phyloP scores from a whole-genome alignment of 1,284 basidiomycete species.

The Hymenochaete sp. region DNA sequence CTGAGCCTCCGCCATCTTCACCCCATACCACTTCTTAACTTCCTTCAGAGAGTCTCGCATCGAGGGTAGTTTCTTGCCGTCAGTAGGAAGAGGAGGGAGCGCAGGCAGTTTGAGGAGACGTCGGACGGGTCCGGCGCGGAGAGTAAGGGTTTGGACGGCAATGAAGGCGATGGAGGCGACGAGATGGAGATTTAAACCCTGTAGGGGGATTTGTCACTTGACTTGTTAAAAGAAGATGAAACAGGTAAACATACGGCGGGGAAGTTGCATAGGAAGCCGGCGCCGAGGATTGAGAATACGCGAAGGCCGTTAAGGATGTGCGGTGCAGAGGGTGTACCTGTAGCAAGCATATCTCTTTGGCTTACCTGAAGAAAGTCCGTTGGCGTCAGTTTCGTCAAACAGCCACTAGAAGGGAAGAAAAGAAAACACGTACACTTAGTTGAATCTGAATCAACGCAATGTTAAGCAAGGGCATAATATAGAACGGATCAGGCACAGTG shows the following conservation, averaged over 20 bases:
- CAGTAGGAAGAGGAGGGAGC: constrained; percentile 24
- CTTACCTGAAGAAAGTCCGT: constrained; percentile 47
- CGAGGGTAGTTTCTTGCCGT: constrained; percentile 21
- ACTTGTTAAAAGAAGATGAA: constrained; percentile 5
- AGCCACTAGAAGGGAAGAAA: too few relatives aligned
- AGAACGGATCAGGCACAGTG: constrained; percentile 72
- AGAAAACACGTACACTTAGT: constrained; percentile 47
- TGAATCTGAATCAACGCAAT: constrained; percentile 64
- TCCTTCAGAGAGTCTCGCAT: constrained; percentile 26
- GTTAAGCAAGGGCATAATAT: constrained; percentile 62
- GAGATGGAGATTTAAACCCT: constrained; percentile 62
- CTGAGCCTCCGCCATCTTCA: constrained; percentile 22
- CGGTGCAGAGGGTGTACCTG: constrained; percentile 44
- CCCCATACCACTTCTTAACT: constrained; percentile 25
- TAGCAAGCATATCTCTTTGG: constrained; percentile 48
- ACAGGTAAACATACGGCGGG: constrained; percentile 26
- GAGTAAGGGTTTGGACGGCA: constrained; percentile 36
- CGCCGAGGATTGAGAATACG: constrained; percentile 45
- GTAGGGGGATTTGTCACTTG: constrained; percentile 3
- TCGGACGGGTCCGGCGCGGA: constrained; percentile 43
- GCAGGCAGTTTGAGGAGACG: constrained; percentile 39
- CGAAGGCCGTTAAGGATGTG: constrained; percentile 73
- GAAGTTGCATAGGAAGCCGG: constrained; percentile 56
- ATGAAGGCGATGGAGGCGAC: constrained; percentile 38
- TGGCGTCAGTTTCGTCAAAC: too few relatives aligned